These are phyloP conservation scores for Fusarium mundagurra DNA, from an alignment of 2,329 filamentous ascomycete genomes.

Conservation along the genomic window DNA sequence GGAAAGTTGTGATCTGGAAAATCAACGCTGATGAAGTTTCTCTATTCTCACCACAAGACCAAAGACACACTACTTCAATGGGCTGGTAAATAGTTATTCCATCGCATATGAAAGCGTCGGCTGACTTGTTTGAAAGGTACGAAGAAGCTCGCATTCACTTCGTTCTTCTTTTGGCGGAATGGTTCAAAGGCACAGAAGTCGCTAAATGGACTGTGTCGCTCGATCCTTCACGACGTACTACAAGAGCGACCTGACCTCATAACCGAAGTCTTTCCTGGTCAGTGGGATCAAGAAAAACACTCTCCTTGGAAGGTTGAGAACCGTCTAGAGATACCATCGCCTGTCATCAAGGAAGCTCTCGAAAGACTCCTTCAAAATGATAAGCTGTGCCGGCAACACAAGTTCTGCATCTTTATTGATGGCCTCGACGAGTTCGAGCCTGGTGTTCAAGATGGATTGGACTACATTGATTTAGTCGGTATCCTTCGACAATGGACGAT, in stretches of 20 bases:
- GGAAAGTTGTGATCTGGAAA: background rate
- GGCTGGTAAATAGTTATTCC: background rate
- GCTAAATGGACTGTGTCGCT: background rate
- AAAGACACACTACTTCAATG: background rate
- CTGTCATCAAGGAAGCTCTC: rapidly evolving
- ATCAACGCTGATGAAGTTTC: background rate
- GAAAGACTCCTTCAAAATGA: rapidly evolving
- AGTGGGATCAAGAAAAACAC: rapidly evolving
- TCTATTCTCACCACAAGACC: background rate
- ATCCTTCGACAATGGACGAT: background rate
- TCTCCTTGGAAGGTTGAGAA: rapidly evolving
- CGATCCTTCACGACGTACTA: rapidly evolving
- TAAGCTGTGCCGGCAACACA: rapidly evolving
- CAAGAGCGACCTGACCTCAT: background rate
- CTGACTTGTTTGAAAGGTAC: background rate
- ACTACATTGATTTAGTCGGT: background rate
- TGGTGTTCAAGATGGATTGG: background rate
- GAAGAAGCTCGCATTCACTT: background rate
- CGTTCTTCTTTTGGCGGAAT: background rate
- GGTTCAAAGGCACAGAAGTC: background rate
- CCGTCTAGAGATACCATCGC: rapidly evolving
- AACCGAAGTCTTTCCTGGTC: rapidly evolving
- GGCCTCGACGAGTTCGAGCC: background rate
- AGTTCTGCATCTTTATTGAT: background rate
- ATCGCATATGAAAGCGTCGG: too few species aligned